A percentile compares a stretch with the other conserved stretches of the same genome.
These are phyloP conservation scores for Inga oerstediana DNA, from an alignment of 306 rosid genomes.

Conservation along the genomic window DNA sequence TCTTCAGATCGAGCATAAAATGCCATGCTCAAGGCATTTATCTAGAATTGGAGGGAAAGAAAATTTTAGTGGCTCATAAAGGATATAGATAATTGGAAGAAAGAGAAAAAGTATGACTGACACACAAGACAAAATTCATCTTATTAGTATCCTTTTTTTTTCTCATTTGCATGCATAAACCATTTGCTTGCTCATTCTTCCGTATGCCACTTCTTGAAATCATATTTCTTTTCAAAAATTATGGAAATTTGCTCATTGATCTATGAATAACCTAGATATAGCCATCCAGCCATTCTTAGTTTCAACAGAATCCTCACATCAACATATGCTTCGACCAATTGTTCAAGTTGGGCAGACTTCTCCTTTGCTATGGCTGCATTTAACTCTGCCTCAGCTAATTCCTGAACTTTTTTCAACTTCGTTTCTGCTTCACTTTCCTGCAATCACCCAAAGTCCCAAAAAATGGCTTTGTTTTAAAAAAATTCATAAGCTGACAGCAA, in stretches of 20 bases:
- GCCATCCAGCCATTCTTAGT: slow-evolving; percentile 32
- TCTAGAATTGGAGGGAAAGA: slow-evolving; percentile 54
- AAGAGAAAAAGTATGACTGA: no score
- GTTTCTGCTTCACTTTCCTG: slow-evolving; percentile 76
- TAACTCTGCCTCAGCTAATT: slow-evolving; percentile 79
- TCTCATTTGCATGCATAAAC: not conserved
- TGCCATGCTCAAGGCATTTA: slow-evolving; percentile 91
- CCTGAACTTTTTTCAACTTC: slow-evolving; percentile 57
- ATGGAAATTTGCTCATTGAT: slow-evolving; percentile 26
- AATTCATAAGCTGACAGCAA: slow-evolving; percentile 28
- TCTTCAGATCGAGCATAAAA: slow-evolving; percentile 96
- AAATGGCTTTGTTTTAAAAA: slow-evolving; percentile 31
- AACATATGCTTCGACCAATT: slow-evolving; percentile 88
- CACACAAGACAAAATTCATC: not conserved
- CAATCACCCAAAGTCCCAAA: slow-evolving; percentile 26
- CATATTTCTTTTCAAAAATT: slow-evolving; percentile 31
- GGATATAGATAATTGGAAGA: not conserved
- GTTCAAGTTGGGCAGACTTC: slow-evolving; percentile 89
- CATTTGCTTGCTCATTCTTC: slow-evolving; percentile 29
- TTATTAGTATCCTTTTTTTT: not conserved
- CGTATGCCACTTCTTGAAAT: slow-evolving; percentile 19
- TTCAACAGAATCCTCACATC: slow-evolving; percentile 63
- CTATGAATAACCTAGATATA: slow-evolving; percentile 27
- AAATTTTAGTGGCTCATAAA: slow-evolving; percentile 24
- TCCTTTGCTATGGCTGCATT: slow-evolving; percentile 82